Base-by-base conservation (phyloP, 805 yeast species). In the Candida fluviatilis region DNA sequence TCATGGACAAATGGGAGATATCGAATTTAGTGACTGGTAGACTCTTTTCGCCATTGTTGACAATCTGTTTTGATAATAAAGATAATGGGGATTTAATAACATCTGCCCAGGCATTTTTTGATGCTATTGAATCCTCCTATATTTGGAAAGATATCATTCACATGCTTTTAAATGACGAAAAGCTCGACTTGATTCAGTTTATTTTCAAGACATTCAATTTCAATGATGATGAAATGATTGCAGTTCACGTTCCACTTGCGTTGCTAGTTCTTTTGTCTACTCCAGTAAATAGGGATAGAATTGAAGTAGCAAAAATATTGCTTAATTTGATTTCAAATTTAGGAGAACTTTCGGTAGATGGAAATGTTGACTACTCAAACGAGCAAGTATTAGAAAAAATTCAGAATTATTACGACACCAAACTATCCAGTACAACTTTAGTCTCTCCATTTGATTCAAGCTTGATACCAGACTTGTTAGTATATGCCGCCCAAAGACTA, bases 1-100 rank as follows among this genome's bases (percentile, higher is more conserved):
- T 90, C 3, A 76, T 90, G 80, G 98, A 93, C 54, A 77, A 88
- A 44, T 93, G 98, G 98, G 99, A 93, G 58, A 80, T 93, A 30
- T 95, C 96, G 10, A 78, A 81, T 8, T 57, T 74, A 11, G 65
- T 91, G 1, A 78, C 89, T 1, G 95, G 96, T 0, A 60, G 66
- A 18, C 57, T 90, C 5, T 75, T 93, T 32, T 60, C 77, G 1
- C 91, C 95, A 0, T 66, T 86, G 2, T 58, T 93, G 35, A 47
- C 60, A 37, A 66, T 78, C 3, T 71, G 82, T 2, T 66, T 46
- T 54, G 45, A 39, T 39, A 36, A 35, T 41, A 42, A 32, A 35
- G 50, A 48, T 11, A 40, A 62, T 38, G 62, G 64, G 4, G 82
- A 75, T 8, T 62, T 83, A 0, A 42, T 84, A 28, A 69, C 69